Conservation (phyloP, 1,284 basidiomycete genomes). For the Lentinula novae-zelandiae region DNA sequence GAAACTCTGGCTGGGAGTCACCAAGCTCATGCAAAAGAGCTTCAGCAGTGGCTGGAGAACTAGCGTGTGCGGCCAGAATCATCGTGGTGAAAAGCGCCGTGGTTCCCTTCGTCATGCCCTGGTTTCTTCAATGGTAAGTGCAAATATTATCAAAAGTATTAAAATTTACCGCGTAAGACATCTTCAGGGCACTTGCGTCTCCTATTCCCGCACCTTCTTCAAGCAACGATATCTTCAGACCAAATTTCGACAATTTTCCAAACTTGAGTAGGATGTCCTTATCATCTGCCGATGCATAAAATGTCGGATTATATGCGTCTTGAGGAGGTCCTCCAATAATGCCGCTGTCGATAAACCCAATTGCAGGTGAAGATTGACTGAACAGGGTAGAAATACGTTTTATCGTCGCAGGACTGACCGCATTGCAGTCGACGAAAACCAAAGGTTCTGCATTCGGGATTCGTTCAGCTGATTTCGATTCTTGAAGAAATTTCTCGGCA, state of each 20-base stretch:
- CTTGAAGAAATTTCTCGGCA: conserved; percentile 38
- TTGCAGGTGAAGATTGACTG: conserved; percentile 23
- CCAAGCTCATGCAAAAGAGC: conserved; percentile 48
- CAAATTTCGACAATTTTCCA: conserved; percentile 34
- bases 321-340: conserved; percentile 56
- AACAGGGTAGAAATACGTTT: conserved; percentile 47
- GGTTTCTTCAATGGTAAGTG: conserved; percentile 1
- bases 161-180: conserved; percentile 55
- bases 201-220: conserved; percentile 46
- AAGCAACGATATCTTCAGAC: conserved; percentile 43
- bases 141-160: not conserved
- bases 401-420: conserved; percentile 49
- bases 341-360: conserved; percentile 51
- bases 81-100: conserved; percentile 53
- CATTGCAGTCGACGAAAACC: conserved; percentile 59
- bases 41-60: conserved; percentile 54
- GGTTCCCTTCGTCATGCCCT: conserved; percentile 54
- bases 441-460: conserved; percentile 16
- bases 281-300: conserved; percentile 49
- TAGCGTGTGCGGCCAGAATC: conserved; percentile 53
- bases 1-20: conserved; percentile 40
- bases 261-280: conserved; percentile 38
- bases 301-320: conserved; percentile 45
- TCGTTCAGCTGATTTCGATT: conserved; percentile 16
- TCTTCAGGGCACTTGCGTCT: conserved; percentile 59